phyloP scores from a whole-genome alignment of 257 asterid genomes.

The Cynanchum wilfordii region DNA sequence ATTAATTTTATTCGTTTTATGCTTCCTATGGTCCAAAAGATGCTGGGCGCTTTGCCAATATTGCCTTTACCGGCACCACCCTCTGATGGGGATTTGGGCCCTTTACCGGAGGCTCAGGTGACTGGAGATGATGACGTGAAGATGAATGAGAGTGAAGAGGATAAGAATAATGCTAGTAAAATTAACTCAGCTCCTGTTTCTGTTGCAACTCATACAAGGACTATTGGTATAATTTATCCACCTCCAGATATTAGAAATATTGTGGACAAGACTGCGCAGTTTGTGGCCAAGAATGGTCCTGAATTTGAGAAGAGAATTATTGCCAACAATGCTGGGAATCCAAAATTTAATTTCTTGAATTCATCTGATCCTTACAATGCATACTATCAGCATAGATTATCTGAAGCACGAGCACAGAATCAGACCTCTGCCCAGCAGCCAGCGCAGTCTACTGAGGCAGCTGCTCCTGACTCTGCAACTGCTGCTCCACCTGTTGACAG shows the following conservation, averaged over 20 bases:
- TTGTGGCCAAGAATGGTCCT: slow-evolving; percentile 84
- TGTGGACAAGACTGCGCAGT: slow-evolving; percentile 79
- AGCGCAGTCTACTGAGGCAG: slow-evolving; percentile 28
- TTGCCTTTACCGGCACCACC: slow-evolving; percentile 90
- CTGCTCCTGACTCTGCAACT: slow-evolving; percentile 37
- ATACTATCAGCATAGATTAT: slow-evolving; percentile 78
- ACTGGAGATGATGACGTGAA: slow-evolving; percentile 20
- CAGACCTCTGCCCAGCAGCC: slow-evolving; percentile 42
- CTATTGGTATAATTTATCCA: slow-evolving; percentile 87
- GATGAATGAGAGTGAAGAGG: slow-evolving; percentile 26
- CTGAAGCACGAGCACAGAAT: slow-evolving; percentile 78
- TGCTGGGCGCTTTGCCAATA: slow-evolving; percentile 66
- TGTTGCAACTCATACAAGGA: slow-evolving; percentile 73
- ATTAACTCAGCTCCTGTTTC: slow-evolving; percentile 38
- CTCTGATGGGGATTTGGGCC: slow-evolving; percentile 65
- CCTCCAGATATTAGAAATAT: slow-evolving; percentile 85
- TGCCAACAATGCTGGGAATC: slow-evolving; percentile 73
- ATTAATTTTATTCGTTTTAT: not conserved
- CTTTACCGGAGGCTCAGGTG: slow-evolving; percentile 47
- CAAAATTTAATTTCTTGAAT: slow-evolving; percentile 70
- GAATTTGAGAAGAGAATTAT: slow-evolving; percentile 82
- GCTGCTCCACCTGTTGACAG: slow-evolving; percentile 38
- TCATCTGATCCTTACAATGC: slow-evolving; percentile 90
- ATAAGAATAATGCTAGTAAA: slow-evolving; percentile 22
- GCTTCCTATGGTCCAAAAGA: slow-evolving; percentile 23